Base-by-base conservation (phyloP, 208 protist genomes). In the Trypanosoma boissoni region DNA sequence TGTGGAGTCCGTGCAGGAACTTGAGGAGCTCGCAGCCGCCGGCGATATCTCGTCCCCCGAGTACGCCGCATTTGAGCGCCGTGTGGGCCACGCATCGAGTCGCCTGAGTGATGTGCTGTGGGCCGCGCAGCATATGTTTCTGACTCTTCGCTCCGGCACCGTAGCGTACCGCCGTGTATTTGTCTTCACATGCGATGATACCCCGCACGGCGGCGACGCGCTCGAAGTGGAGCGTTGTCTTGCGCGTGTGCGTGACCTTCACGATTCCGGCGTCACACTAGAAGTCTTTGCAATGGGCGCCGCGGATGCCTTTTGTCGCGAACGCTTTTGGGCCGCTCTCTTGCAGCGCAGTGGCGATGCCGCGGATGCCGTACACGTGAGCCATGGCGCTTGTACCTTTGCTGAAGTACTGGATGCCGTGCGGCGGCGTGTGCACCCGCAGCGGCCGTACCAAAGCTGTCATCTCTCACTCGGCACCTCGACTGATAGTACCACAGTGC, bases 121-220 rank as follows among this genome's bases (percentile, higher is more conserved):
- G 73, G 76, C 71, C 7, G 70, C 79, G 23, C 80, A 87, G 63
- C 68, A 88, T 55, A 78, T 92, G 71, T 81, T 96, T 39, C 27
- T 74, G 1, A 52, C 43, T 20, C 23, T 82, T 14, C 59, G 46
- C 20, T 39, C 41, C 3, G 43, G 50, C 5, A 39, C 36, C 18
- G 58, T 87, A 27, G 68, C 57, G 27, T 72, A 79, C 57, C 68
- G 78, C 26, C 80, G 85, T 18, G 68, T 96, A 18, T 90, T 94
- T 51, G 56, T 94, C 46, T 96, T 96, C 57, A 96, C 90, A 32
- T 78, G 92, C 45, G 65, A 91, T 49, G 81, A 87, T 50, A 57
- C 88, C 54, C 90, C 90, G 23, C 81, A 70, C 23, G 21, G 49
- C 2, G 77, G 73, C 21, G 54, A 75, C 49, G n/a, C 37, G 3